Base-by-base conservation (phyloP, 257 asterid species). In the Solanum pinnatisectum region DNA sequence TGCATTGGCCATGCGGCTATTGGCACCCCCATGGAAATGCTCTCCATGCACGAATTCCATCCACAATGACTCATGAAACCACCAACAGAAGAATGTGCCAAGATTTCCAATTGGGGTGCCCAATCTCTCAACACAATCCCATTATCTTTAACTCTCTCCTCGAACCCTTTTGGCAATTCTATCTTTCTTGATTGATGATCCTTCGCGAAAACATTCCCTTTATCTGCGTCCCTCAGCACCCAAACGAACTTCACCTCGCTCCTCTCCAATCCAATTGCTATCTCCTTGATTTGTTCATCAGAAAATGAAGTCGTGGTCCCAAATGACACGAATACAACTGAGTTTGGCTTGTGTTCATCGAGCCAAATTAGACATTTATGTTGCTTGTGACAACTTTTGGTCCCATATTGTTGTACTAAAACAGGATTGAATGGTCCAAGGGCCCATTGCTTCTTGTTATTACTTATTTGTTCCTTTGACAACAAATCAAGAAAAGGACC, bases 391-490 rank as follows among this genome's bases (percentile, higher is more conserved):
- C 85, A 52, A 6, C 44, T 82, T 77, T 84, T 79, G 63, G 36
- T 10, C 8, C 25, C 76, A 42, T 3, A 42, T 67, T 10, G 59
- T 72, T 10, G 85, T 46, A 49, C 70, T 49, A 81, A 81, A 49
- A 94, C 90, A 0, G 96, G 98, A 59, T 94, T 94, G 88, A 95
- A 93, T 2, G 98, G 98, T 9, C 98, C 98, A 49, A 95, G 90
- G 3, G 97, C 98, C 95, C 96, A 94, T 33, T 93, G 94, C 32
- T 78, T 93, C 85, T 90, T 90, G 15, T 88, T 87, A 7, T 90
- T 92, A 10, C 89, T 88, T 0, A 93, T 92, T 23, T 88, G 90
- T 4, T 91, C 87, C 60, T 65, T 89, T 0, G 89, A 91, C 2
- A 94, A 39, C 1, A 94, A 76, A 49, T 94, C 96, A 2, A 94